Evolutionary conservation across 2,329 filamentous ascomycete species (phyloP), one percentile per base, ranked within the genome.

Genomic region (Dothistroma pini): DNA sequence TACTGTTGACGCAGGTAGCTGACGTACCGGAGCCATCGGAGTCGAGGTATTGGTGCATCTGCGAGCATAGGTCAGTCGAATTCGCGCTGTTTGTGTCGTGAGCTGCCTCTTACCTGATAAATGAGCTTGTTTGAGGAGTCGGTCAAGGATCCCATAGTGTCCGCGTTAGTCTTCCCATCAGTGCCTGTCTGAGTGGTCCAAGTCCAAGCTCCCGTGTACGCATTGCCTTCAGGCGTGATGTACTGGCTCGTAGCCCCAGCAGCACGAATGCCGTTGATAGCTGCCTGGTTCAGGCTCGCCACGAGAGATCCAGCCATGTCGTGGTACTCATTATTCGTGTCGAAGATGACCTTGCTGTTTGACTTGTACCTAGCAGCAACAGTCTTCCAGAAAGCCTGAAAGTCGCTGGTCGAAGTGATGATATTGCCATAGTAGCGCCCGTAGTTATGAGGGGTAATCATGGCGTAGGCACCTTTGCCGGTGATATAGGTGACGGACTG

Each of bases 21-120:
- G 74, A 75, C 0, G 82, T 84, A 9, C 83, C 83, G 1, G 78
- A 81, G 57, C 81, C 79, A 62, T 85, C 83, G 0, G 73, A 75
- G 73, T 86, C 83, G 44, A 86, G 83, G 68, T 86, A 86, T 73
- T 86, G 83, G 70, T 86, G 83, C 83, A 86, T 85, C 68, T 29
- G 25, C 25, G 25, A 29, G 25, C 25, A 6, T 2, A 29, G 25
- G 25, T 29, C 2, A 29, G 25, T 29, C 25, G 25, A 29, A 6
- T 29, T 6, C 25, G 25, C 25, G 3, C 2, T 29, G 25, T 29
- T 29, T 2, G 25, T 29, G 25, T 29, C 25, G 25, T 29, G 25
- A 29, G 25, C 6, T 29, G 25, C 25, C 25, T 29, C 25, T 29
- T 29, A 29, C 25, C 25, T 86, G 81, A 72, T 83, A 85, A 69